Evolutionary conservation across 1,284 basidiomycete genomes (phyloP), one percentile per base, ranked within the genome.

Genomic region (Pseudomicrostroma phylloplanum): DNA sequence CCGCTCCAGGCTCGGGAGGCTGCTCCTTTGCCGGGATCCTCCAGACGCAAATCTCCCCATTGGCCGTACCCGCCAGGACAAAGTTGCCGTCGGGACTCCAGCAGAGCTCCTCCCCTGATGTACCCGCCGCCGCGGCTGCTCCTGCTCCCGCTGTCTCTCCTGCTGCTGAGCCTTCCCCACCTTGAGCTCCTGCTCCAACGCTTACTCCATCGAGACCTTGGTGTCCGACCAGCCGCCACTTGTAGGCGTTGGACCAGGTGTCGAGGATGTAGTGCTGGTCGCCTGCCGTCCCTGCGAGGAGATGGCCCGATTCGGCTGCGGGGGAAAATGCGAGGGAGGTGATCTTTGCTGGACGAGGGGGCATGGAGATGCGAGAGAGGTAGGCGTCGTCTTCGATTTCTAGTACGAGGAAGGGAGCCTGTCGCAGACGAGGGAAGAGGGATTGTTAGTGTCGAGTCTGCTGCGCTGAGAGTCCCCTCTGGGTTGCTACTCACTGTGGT

Each of bases 201-300:
- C 60, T 51, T 1, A 69, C 74, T 13, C 60, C 60, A 39, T 74
- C 74, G 42, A 74, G 66, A 21, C 73, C 74, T 30, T 70, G 59
- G 42, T 75, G 71, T 1, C 73, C 73, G 1, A 72, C 60, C 57
- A 78, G 58, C 4, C 74, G 61, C 41, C 65, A 67, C 2, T 65
- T 56, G 13, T 70, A 57, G 25, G 62, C 62, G n/a, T 64, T 69
- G 0, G 57, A 58, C 55, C 68, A 73, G 3, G 72, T 67, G 54
- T 76, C 73, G 13, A 76, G 25, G 58, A 99, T 83, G 75, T 97
- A 98, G 80, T 98, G 96, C 1, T 89, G 89, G 73, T 90, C 86
- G 1, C 90, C 89, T 0, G 91, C 90, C 61, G 96, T 97, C 46
- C 94, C 94, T 17, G 96, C 87, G 23, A 99, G 85, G 23, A 99